Evolutionary conservation across 2,329 filamentous ascomycete genomes (phyloP).

Genomic region (Aureobasidium uvarum): DNA sequence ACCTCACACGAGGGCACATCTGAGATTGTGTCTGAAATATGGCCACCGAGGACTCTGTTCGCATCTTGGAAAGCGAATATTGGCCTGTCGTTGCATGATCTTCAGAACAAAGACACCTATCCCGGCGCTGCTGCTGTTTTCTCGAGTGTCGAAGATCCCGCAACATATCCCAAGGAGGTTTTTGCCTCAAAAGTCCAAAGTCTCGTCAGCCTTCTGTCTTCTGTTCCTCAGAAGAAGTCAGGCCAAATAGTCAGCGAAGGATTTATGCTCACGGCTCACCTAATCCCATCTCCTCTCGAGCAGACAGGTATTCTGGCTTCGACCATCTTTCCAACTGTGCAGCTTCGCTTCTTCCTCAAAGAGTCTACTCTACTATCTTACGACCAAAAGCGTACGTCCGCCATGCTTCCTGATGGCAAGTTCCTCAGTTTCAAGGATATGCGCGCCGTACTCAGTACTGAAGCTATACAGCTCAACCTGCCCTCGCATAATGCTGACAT

Average conservation of each 20-base stretch:
- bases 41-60: not conserved
- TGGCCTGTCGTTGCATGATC: slow-evolving; percentile 1
- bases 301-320: not conserved
- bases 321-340: not conserved
- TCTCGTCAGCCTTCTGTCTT: not conserved
- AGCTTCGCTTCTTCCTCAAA: slow-evolving; percentile 20
- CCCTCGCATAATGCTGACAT: slow-evolving; percentile 26
- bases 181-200: not conserved
- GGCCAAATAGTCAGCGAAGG: not conserved
- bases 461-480: slow-evolving; percentile 15
- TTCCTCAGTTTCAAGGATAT: slow-evolving; percentile 7
- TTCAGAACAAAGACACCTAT: not conserved
- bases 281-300: slow-evolving; percentile 25
- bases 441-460: slow-evolving; percentile 3
- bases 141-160: not conserved
- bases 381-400: not conserved
- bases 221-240: not conserved
- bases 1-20: not conserved
- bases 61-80: not conserved
- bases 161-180: not conserved
- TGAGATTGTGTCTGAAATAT: not conserved
- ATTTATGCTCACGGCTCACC: slow-evolving; percentile 17
- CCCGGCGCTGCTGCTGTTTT: not conserved
- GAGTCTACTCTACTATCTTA: not conserved
- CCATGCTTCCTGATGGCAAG: not conserved